Base-by-base conservation (phyloP, 2,329 filamentous ascomycete genomes). In the Botrytis tulipae region DNA sequence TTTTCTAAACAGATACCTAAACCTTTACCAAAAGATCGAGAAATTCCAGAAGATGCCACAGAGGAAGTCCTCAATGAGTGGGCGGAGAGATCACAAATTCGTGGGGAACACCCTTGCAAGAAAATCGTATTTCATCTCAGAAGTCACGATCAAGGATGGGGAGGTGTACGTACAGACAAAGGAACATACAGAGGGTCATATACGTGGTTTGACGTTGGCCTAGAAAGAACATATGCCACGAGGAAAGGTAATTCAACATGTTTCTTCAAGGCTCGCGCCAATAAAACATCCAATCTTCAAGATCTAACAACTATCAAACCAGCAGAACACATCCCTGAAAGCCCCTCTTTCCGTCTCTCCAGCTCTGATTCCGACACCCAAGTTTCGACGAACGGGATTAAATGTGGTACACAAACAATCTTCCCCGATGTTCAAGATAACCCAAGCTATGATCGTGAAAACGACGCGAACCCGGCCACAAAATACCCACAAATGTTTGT, bases 151-250 rank as follows among this genome's bases (percentile, higher is more conserved):
- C 90, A 92, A 76, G 90, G 89, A 6, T 89, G 85, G 84, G 84
- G 85, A 46, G 83, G 84, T 22, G 40, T 14, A 4, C 6, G n/a
- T 16, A 42, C 44, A 14, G 74, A 80, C 0, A 78, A 78, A 3
- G 83, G 83, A 3, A 84, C 84, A 1, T 90, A 85, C 72, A 76
- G 79, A 0, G 82, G 80, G 3, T 88, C 89, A 0, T 89, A 82
- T 81, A 89, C 89, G 0, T 92, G 89, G 89, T 90, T 91, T 74
- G 89, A 91, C 72, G 88, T 85, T 25, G 89, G 89, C 0, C 79
- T 90, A 25, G 89, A 91, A 80, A 84, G 84, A 5, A 86, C 88
- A 66, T 86, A 87, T 62, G 82, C 82, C 25, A 79, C 77, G 0
- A 66, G 67, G 72, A 74, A 77, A 48, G 77, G 80, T 72, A 73